Percentiles rank a stretch among this genome's conserved stretches.
These are phyloP conservation scores for Cladorrhinum samala DNA, from an alignment of 495 filamentous ascomycete genomes.

Conservation along the genomic window DNA sequence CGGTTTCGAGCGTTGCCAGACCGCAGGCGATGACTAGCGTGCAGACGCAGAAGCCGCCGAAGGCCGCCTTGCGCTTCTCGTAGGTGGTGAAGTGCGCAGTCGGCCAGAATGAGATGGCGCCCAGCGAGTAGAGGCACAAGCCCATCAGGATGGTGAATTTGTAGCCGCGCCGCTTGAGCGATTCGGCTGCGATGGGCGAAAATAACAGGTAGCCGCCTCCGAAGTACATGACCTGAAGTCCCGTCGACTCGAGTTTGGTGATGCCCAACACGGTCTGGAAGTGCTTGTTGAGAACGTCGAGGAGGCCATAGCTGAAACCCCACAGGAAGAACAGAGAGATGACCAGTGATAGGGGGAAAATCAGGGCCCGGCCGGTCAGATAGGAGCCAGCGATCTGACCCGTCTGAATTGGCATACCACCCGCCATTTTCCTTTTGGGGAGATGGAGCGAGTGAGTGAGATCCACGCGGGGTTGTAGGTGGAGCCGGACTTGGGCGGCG, in stretches of 20 bases:
- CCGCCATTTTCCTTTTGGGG: too few species aligned
- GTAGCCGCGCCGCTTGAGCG: constrained; percentile 60
- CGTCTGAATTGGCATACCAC: too few species aligned
- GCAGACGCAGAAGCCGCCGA: constrained; percentile 62
- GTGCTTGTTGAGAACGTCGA: constrained; percentile 37
- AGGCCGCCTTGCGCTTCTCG: constrained; percentile 49
- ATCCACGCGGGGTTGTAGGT: too few species aligned
- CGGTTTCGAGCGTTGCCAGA: constrained; percentile 62
- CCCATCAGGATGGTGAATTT: constrained; percentile 52
- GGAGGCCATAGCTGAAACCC: constrained; percentile 77
- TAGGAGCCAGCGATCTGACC: too few species aligned
- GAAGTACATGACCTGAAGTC: constrained; percentile 38
- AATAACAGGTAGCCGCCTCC: constrained; percentile 50
- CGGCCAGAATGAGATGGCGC: too few species aligned
- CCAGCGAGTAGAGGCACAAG: constrained; percentile 35
- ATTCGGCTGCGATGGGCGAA: constrained; percentile 47
- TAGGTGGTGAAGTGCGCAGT: constrained; percentile 50
- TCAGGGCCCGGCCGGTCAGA: constrained; percentile 49
- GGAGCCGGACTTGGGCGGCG: too few species aligned
- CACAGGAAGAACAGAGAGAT: constrained; percentile 81
- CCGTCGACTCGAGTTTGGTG: constrained; percentile 25
- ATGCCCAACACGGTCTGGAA: constrained; percentile 39
- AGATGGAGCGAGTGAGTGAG: too few species aligned
- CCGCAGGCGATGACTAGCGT: constrained; percentile 68
- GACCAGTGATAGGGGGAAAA: constrained; percentile 51